Evolutionary conservation across 73 alveolate genomes (phyloP).

Genomic region (Diophrys appendiculata): DNA sequence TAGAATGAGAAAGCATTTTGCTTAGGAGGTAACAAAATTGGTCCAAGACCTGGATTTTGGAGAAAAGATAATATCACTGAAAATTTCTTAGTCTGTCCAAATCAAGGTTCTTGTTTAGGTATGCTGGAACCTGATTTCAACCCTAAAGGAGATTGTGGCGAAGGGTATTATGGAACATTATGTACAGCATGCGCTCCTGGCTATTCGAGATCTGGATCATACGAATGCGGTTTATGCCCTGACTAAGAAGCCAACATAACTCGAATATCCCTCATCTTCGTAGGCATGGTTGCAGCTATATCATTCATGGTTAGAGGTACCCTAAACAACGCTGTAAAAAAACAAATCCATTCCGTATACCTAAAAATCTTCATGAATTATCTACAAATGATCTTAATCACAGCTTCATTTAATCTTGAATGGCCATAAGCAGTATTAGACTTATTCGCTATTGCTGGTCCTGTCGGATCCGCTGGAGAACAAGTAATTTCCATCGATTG

Average conservation of each 20-base stretch:
- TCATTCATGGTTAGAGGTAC: slow-evolving; percentile 44
- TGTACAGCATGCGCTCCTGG: slow-evolving; percentile 77
- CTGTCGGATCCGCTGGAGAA: slow-evolving; percentile 40
- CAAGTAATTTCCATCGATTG: slow-evolving; percentile 67
- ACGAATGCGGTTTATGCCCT: slow-evolving; percentile 65
- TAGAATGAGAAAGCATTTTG: slow-evolving; percentile 51
- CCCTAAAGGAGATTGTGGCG: slow-evolving; percentile 68
- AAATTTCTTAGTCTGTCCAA: slow-evolving; percentile 44
- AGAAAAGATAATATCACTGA: slow-evolving; percentile 62
- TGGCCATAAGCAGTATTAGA: slow-evolving; percentile 61
- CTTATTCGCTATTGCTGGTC: slow-evolving; percentile 28
- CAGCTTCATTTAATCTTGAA: slow-evolving; percentile 60
- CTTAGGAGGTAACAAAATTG: slow-evolving; percentile 61
- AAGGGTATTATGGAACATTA: slow-evolving; percentile 66
- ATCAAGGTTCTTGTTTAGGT: slow-evolving; percentile 57
- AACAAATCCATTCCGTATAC: slow-evolving; percentile 55
- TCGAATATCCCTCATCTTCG: slow-evolving; percentile 10
- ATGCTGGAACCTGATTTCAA: slow-evolving; percentile 34
- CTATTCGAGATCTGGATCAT: slow-evolving; percentile 51
- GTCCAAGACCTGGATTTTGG: slow-evolving; percentile 74
- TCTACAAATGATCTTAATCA: slow-evolving; percentile 46
- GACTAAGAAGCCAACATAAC: slow-evolving; percentile 15
- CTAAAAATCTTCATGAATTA: slow-evolving; percentile 61
- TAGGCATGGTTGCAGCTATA: slow-evolving; percentile 16
- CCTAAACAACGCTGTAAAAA: slow-evolving; percentile 47